Evolutionary conservation across 1,139 yeast species (phyloP), one percentile per base, ranked within the genome.

Genomic region (Saccharomycopsis hybrid): DNA sequence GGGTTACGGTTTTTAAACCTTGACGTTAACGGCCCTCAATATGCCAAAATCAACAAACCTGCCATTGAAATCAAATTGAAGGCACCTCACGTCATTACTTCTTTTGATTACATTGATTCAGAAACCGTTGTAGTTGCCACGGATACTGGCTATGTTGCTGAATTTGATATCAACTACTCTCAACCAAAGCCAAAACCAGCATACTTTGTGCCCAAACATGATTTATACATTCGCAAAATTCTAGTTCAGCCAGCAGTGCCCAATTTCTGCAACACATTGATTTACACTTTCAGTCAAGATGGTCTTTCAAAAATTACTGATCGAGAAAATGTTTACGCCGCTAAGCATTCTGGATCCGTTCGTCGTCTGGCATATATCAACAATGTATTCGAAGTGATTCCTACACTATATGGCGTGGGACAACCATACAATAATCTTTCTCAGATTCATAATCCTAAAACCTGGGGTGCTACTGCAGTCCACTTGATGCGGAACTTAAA

Each of bases 141-240:
- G 5, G 65, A 72, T 0, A 77, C 78, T 51, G 97, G 97, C 0
- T 70, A 70, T 37, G 65, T 88, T 5, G 82, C 82, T 0, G 94
- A 85, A 59, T 82, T 76, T 58, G 70, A 75, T 31, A 60, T 84
- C 1, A 57, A 54, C 2, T 52, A 48, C 24, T 46, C 31, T 4
- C 24, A 41, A 4, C 37, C n/a, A 31, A 25, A 32, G 9, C 9
- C 28, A 13, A 51, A 60, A 1, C 89, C 89, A 0, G 76, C 82
- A 0, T 82, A 66, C 43, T 60, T 69, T 33, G 58, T 61, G 29
- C 73, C 74, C 13, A 59, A 80, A 1, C 75, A 78, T 32, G 76
- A 76, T 9, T 72, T 81, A 1, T 72, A 78, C 29, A 70, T 85
- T 5, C 62, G 72, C 5, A 64, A 76, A 1, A 57, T 83, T 1